Evolutionary conservation across 2,329 filamentous ascomycete genomes (phyloP).

Genomic region (Fusarium gaditjirri): DNA sequence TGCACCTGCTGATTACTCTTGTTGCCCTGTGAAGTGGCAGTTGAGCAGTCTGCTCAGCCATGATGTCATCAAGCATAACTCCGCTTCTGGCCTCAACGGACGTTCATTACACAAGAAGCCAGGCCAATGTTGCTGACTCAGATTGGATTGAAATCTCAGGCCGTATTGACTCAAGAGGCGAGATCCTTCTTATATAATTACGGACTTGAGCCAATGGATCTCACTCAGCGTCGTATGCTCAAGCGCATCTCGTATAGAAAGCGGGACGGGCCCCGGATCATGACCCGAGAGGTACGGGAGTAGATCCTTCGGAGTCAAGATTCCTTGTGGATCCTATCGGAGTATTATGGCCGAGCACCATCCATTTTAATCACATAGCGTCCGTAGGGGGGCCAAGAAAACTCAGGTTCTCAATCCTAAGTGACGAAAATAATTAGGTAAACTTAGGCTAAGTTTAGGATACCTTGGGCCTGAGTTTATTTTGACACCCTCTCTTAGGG

Average conservation of each 20-base stretch:
- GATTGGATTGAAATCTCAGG: fast-evolving
- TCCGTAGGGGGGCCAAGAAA: too few relatives aligned
- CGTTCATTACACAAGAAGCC: too few relatives aligned
- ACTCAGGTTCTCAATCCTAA: too few relatives aligned
- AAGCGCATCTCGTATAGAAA: neutral
- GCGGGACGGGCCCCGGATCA: neutral
- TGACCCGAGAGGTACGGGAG: neutral
- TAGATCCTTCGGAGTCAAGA: neutral
- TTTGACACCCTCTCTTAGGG: too few relatives aligned
- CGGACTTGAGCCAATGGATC: neutral
- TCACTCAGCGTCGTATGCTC: neutral
- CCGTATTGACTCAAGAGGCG: too few relatives aligned
- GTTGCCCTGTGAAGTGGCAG: too few relatives aligned
- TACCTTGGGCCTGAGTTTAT: too few relatives aligned
- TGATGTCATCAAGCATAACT: neutral
- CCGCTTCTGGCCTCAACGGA: neutral
- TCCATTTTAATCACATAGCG: too few relatives aligned
- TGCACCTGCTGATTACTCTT: too few relatives aligned
- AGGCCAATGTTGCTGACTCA: neutral
- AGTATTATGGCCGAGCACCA: neutral
- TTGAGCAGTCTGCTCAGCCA: too few relatives aligned
- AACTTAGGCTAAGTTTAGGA: too few relatives aligned
- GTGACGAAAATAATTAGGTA: too few relatives aligned
- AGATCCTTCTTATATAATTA: neutral
- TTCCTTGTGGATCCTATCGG: neutral